Percentiles rank a stretch among this genome's conserved stretches.
Conservation (phyloP, 2,329 filamentous ascomycete species). For the Endothia cerciana region DNA sequence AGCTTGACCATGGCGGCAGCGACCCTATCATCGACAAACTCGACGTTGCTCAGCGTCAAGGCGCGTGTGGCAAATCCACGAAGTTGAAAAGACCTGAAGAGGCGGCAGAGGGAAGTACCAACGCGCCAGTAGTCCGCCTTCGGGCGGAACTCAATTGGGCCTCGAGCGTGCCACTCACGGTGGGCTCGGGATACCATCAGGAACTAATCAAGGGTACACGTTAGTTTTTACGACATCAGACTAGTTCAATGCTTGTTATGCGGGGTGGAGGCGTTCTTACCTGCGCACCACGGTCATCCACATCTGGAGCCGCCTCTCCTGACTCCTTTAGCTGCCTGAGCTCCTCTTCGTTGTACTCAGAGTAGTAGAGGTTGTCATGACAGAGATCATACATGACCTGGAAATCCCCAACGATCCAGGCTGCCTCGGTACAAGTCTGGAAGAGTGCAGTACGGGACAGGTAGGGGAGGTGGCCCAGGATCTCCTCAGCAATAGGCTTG, state of each 20-base stretch:
- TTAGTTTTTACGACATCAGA: neutral
- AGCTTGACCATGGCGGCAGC: conserved; percentile 13
- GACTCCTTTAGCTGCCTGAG: conserved; percentile 8
- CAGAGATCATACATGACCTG: conserved; percentile 18
- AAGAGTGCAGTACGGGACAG: conserved; percentile 4
- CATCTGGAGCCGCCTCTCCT: neutral
- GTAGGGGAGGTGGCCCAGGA: conserved; percentile 15
- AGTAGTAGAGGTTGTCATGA: neutral
- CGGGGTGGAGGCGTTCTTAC: neutral
- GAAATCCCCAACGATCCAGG: conserved; percentile 15
- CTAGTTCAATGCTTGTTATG: neutral
- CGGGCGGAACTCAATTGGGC: neutral
- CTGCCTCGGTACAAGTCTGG: conserved; percentile 3
- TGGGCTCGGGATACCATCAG: conserved; percentile 15
- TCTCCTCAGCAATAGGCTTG: conserved; percentile 1
- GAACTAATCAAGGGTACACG: neutral
- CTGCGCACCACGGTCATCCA: neutral
- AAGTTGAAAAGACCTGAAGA: conserved; percentile 12
- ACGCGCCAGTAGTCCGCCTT: conserved; percentile 1
- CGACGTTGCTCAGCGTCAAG: conserved; percentile 16
- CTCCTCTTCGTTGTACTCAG: conserved; percentile 19
- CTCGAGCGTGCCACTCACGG: neutral
- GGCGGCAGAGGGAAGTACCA: neutral
- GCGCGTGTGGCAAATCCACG: neutral
- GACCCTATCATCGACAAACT: conserved; percentile 16